A percentile compares a stretch with the other conserved stretches of the same genome.
Evolutionary conservation across 495 filamentous ascomycete species (phyloP).

Genomic region (Aspergillus kassunensis): DNA sequence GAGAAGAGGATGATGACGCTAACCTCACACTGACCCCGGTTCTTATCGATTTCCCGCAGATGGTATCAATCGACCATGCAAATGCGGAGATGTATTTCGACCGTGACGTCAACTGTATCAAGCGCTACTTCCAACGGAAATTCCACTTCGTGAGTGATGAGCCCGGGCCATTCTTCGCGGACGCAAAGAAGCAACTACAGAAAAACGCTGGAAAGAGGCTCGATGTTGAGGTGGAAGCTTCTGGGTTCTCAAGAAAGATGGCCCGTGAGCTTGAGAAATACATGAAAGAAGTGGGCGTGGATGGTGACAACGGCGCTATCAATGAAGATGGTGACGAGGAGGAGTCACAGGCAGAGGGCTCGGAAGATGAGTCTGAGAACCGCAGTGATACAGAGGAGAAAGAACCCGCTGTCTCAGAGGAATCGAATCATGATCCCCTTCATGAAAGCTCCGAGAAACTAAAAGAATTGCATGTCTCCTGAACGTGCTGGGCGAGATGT

Average conservation of each 20-base stretch:
- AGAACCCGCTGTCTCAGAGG: no score
- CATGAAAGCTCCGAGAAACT: slow-evolving; percentile 34
- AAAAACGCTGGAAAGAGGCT: slow-evolving; percentile 62
- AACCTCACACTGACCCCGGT: slow-evolving; percentile 54
- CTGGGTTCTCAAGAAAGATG: slow-evolving; percentile 94
- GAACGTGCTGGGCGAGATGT: slow-evolving; percentile 1
- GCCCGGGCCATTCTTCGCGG: slow-evolving; percentile 77
- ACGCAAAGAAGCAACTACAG: slow-evolving; percentile 71
- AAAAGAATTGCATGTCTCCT: slow-evolving; percentile 34
- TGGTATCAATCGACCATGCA: slow-evolving; percentile 89
- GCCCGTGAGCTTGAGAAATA: slow-evolving; percentile 87
- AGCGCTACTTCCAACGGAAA: slow-evolving; percentile 81
- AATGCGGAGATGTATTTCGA: slow-evolving; percentile 97
- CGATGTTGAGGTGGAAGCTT: slow-evolving; percentile 87
- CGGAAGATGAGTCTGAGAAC: slow-evolving; percentile 11
- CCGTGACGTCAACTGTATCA: slow-evolving; percentile 90
- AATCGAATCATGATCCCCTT: slow-evolving; percentile 14
- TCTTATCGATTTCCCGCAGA: slow-evolving; percentile 97
- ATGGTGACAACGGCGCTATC: slow-evolving; percentile 38
- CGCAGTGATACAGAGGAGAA: slow-evolving; percentile 1
- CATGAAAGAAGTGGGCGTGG: slow-evolving; percentile 67
- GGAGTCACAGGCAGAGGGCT: slow-evolving; percentile 24
- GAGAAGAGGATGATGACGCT: slow-evolving; percentile 29
- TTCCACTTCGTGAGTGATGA: slow-evolving; percentile 83
- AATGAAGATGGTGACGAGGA: slow-evolving; percentile 38